Evolutionary conservation across 1,139 yeast species (phyloP), one percentile per base, ranked within the genome.

Genomic region (Sugiyamaella grinbergsii): DNA sequence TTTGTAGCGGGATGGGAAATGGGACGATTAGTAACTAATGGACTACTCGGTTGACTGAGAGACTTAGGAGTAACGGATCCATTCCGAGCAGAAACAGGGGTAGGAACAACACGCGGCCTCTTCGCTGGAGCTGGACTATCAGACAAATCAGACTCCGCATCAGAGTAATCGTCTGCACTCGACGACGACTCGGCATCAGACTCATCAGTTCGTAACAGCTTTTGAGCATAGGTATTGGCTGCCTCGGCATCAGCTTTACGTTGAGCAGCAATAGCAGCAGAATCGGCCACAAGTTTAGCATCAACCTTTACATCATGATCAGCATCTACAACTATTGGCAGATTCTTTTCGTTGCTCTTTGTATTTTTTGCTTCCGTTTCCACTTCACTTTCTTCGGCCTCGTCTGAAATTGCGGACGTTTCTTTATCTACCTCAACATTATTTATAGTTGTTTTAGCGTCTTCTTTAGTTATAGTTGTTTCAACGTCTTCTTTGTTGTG

Each of bases 41-140:
- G n/a, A 16, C 23, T n/a, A n/a, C n/a, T 33, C 13, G 23, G 8
- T 18, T 33, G 37, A 33, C 10, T 18, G 6, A 4, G 37, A 5
- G 22, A 16, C 22, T 18, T 16, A 16, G 37, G 22, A 33, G 37
- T 26, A 24, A 16, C 13, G 4, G 18, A 20, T 11, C 18, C 28
- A 16, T 24, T 24, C 18, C 42, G 36, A 26, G 51, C 41, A 16
- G 54, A 40, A 6, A 44, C 40, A n/a, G 59, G 57, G 1, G 57
- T 52, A n/a, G 54, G 53, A 7, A 58, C 61, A 4, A 54, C 58
- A 13, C 59, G 47, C 1, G 57, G 59, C 26, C 49, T 34, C 39
- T 55, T 55, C 1, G 52, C 52, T 4, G 61, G 61, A 28, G 55
- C 57, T 8, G 60, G 58, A 42, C 60, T 57, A 10, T 46, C 48